phyloP scores from a whole-genome alignment of 2,329 filamentous ascomycete genomes.

The Rosellinia necatrix region DNA sequence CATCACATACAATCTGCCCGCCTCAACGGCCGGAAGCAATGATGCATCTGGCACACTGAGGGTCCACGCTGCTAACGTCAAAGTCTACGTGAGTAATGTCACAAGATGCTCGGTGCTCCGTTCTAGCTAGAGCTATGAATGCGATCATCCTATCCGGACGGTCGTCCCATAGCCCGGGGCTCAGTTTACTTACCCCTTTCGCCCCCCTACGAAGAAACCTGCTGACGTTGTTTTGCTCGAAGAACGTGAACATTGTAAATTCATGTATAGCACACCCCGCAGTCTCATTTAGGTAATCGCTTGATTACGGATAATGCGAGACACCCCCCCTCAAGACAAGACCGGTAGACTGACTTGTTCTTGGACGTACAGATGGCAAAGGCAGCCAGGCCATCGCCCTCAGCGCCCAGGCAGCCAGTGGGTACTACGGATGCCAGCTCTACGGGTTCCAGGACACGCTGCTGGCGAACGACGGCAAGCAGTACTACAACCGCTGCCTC shows the following conservation, averaged over 20 bases:
- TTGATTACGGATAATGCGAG: not conserved
- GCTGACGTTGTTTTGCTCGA: conserved; percentile 10
- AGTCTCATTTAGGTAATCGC: not conserved
- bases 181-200: not conserved
- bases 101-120: not conserved
- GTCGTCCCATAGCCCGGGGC: not conserved
- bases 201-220: not conserved
- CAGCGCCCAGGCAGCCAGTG: conserved; percentile 49
- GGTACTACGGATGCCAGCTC: conserved; percentile 53
- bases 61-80: conserved; percentile 54
- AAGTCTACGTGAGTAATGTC: conserved; percentile 51
- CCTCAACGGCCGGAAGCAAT: conserved; percentile 54
- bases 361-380: conserved; percentile 41
- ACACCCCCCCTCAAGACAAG: not conserved
- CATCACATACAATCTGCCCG: conserved; percentile 50
- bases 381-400: conserved; percentile 54
- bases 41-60: conserved; percentile 56
- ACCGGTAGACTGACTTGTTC: conserved; percentile 1
- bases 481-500: conserved; percentile 51
- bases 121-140: not conserved
- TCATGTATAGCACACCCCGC: conserved; percentile 36
- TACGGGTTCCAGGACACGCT: conserved; percentile 57
- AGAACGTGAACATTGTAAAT: conserved; percentile 60
- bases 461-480: conserved; percentile 50
- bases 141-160: not conserved